phyloP scores from a whole-genome alignment of 139 green algal species.

The Coelastrella sp. region DNA sequence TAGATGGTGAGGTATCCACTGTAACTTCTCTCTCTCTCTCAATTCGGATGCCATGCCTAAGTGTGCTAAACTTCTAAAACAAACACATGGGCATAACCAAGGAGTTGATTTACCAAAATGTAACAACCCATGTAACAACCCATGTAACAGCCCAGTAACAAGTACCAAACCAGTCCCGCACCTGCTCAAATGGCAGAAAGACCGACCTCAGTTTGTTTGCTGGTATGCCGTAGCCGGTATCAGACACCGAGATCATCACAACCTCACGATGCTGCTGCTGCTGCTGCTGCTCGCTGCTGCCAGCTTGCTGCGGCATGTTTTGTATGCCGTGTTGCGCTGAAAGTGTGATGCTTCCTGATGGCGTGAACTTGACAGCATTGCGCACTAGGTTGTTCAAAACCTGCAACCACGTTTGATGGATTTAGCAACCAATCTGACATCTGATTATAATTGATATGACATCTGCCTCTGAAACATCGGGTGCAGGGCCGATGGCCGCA shows the following conservation, averaged over 20 bases:
- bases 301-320: neutral
- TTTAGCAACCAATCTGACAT: too few species aligned
- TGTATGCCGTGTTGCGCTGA: neutral
- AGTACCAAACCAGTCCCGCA: neutral
- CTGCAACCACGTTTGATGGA: neutral
- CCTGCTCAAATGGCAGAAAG: constrained; percentile 69
- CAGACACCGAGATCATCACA: constrained; percentile 54
- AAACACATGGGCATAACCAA: too few species aligned
- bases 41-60: too few species aligned
- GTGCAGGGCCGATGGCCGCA: too few species aligned
- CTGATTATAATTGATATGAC: too few species aligned
- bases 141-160: too few species aligned
- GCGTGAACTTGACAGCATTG: constrained; percentile 63
- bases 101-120: too few species aligned
- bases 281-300: neutral
- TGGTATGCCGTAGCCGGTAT: constrained; percentile 63
- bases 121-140: too few species aligned
- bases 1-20: too few species aligned
- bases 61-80: too few species aligned
- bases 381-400: constrained; percentile 67
- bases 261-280: constrained; percentile 8
- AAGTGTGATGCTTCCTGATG: constrained; percentile 43
- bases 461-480: too few species aligned
- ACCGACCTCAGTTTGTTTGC: constrained; percentile 58
- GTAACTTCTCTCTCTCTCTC: too few species aligned